Percentiles rank a stretch among this genome's conserved stretches.
These are phyloP conservation scores for Priceomyces carsonii DNA, from an alignment of 805 yeast genomes.

Conservation along the genomic window DNA sequence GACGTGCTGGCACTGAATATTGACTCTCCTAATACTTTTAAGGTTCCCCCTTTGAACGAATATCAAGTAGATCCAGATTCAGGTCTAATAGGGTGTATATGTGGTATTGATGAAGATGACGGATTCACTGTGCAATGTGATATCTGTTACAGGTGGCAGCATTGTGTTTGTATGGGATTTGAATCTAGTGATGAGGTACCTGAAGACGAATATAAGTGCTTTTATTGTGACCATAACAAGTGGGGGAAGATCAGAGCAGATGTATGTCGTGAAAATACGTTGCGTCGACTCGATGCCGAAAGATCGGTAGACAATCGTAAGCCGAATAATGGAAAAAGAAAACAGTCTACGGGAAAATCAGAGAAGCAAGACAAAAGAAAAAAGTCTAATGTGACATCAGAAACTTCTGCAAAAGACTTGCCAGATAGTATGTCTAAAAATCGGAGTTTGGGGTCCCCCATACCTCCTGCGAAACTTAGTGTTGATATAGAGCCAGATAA, in stretches of 20 bases:
- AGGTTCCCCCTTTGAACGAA: constrained; percentile 36
- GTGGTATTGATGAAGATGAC: constrained; percentile 84
- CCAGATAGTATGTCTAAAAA: constrained; percentile 1
- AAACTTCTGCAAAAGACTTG: neutral
- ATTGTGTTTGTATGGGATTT: constrained; percentile 86
- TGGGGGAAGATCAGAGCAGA: constrained; percentile 46
- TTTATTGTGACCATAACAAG: constrained; percentile 59
- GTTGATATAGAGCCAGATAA: neutral
- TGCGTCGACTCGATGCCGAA: constrained; percentile 30
- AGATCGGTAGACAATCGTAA: constrained; percentile 8
- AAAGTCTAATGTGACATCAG: constrained; percentile 5
- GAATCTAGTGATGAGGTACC: constrained; percentile 73
- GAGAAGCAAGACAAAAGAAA: constrained; percentile 16
- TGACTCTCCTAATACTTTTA: constrained; percentile 2
- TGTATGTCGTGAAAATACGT: constrained; percentile 29
- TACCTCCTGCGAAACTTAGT: neutral
- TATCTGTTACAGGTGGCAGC: constrained; percentile 91
- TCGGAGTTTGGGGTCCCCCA: too few species aligned
- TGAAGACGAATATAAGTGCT: constrained; percentile 74
- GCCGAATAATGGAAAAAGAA: constrained; percentile 13
- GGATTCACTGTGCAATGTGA: constrained; percentile 96
- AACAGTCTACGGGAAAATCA: constrained; percentile 16
- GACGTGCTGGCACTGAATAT: constrained; percentile 1
- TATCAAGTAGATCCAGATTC: constrained; percentile 78
- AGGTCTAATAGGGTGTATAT: constrained; percentile 86